These are phyloP conservation scores for Theileria equi DNA, from an alignment of 169 alveolate species.

Conservation along the genomic window DNA sequence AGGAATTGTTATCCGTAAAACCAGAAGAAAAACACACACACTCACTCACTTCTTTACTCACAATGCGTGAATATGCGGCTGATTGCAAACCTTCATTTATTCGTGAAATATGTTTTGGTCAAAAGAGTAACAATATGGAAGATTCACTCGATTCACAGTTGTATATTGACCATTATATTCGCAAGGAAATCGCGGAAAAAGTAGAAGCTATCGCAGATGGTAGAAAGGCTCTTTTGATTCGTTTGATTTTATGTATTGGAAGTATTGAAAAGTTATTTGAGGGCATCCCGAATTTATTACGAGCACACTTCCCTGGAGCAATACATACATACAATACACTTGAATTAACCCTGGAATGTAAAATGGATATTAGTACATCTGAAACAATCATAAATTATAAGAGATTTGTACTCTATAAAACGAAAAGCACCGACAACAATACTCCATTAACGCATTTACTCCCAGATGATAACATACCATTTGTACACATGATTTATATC, in stretches of 20 bases:
- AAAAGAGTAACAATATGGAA: no score
- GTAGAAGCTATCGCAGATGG: no score
- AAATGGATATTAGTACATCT: not conserved
- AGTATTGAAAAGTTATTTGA: not conserved
- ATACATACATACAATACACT: not conserved
- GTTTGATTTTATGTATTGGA: not conserved
- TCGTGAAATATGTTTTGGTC: no score
- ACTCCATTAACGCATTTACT: constrained; percentile 1
- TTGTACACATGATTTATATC: not conserved
- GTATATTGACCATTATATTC: no score
- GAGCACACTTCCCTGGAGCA: not conserved
- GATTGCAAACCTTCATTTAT: no score
- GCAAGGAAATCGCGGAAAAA: no score
- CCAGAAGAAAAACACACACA: constrained; percentile 7
- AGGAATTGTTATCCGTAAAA: not conserved
- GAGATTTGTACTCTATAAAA: no score
- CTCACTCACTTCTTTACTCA: constrained; percentile 10
- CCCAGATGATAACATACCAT: constrained; percentile 1
- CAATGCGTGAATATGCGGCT: no score
- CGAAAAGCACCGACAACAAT: not conserved
- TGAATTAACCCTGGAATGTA: not conserved
- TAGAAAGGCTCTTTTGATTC: not conserved
- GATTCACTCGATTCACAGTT: no score
- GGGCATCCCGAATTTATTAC: not conserved
- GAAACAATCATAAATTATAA: no score